Base-by-base conservation (phyloP, 108 stramenopile genomes). In the Skeletonema potamos region DNA sequence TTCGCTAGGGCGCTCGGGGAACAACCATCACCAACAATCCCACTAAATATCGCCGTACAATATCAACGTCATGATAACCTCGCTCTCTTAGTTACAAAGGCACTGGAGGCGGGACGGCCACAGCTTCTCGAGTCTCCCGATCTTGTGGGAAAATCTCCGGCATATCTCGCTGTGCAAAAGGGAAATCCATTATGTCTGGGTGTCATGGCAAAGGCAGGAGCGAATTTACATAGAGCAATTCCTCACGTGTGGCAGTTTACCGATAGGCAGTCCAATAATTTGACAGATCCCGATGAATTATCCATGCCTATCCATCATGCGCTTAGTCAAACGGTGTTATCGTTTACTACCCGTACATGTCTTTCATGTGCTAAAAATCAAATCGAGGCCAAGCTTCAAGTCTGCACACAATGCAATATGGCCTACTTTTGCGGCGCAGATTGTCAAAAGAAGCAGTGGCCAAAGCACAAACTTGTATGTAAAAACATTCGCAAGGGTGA, bases 11-110 rank as follows among this genome's bases (percentile, higher is more conserved):
- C 22, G 1, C 8, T 51, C 15, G 48, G 48, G 6, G 36, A 46
- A 4, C 44, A 22, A 62, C 34, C 34, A 13, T 34, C 61, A 13
- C 34, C 37, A 3, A 54, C 65, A 2, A 66, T 57, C 18, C 65
- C 65, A 7, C 9, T 66, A 5, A 66, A 66, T 55, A 26, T 66
- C 17, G 65, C 65, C 2, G 65, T 54, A 11, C 65, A 68, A 22
- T 68, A 68, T 30, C 66, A 59, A 68, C 66, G 66, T 32, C 58
- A 56, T 59, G 66, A 68, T n/a, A 68, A 68, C 18, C 55, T 68
- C 4, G 66, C 66, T 6, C 17, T 68, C 2, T 13, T 68, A 3
- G 55, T 1, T 24, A 57, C 28, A 2, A 68, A 68, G 24, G 66
- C 66, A 6, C 28, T 68, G 30, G 56, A 68, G 58, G 34, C 22